A percentile compares a stretch with the other conserved stretches of the same genome.
phyloP scores from a whole-genome alignment of 257 asterid species.

The Fraxinus quadrangulata region DNA sequence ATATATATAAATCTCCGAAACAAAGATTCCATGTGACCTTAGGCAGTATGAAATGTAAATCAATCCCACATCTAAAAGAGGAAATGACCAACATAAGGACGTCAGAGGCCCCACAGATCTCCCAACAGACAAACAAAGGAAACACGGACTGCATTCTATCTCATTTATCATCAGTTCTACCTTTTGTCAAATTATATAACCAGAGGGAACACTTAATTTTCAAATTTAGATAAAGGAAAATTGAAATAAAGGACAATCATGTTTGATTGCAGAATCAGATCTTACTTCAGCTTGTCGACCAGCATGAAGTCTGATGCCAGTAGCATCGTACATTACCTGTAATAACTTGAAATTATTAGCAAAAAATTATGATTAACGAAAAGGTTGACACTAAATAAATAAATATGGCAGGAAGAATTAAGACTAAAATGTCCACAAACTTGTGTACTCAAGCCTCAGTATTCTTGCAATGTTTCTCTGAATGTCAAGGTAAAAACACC shows the following conservation, averaged over 20 bases:
- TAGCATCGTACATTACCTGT: constrained; percentile 98
- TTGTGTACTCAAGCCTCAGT: background rate
- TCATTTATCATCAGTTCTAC: constrained; percentile 16
- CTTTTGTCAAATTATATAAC: constrained; percentile 5
- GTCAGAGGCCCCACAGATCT: background rate
- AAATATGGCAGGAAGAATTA: constrained; percentile 5
- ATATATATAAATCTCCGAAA: background rate
- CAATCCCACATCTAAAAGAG: constrained; percentile 7
- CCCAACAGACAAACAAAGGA: background rate
- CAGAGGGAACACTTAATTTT: constrained; percentile 2
- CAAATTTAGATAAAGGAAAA: background rate
- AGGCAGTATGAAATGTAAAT: background rate
- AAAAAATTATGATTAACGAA: background rate
- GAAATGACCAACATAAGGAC: background rate
- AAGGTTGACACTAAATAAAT: constrained; percentile 8
- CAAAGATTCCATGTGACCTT: background rate
- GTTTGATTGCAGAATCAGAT: constrained; percentile 23
- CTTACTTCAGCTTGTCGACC: constrained; percentile 99
- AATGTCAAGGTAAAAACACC: background rate
- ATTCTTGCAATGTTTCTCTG: background rate
- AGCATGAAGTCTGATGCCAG: constrained; percentile 94
- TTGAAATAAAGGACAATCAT: background rate
- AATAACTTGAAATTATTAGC: constrained; percentile 35
- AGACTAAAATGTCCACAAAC: background rate
- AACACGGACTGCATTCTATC: background rate